These are phyloP conservation scores for Dendrobium chrysotoxum DNA, from an alignment of 106 monocot species.

Conservation along the genomic window DNA sequence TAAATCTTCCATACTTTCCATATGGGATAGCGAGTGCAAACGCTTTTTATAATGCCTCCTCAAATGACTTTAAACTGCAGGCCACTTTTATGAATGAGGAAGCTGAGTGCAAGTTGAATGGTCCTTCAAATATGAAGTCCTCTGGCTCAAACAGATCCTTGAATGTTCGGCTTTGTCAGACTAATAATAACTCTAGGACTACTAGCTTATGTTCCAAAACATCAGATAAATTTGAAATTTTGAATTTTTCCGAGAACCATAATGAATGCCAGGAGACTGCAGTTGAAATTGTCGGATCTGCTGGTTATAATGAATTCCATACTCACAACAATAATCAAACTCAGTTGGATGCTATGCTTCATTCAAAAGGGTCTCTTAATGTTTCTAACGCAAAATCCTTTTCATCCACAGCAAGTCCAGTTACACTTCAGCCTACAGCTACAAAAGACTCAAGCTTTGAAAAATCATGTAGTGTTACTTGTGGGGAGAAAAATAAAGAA, in stretches of 20 bases:
- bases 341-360: not conserved
- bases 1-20: not conserved
- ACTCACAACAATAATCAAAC: too few species aligned
- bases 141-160: not conserved
- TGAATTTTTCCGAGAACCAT: not conserved
- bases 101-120: not conserved
- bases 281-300: not conserved
- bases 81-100: not conserved
- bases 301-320: not conserved
- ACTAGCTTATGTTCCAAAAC: not conserved
- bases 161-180: not conserved
- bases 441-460: not conserved
- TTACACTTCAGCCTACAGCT: not conserved
- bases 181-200: not conserved
- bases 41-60: not conserved
- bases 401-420: not conserved
- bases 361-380: not conserved
- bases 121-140: not conserved
- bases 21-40: not conserved
- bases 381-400: not conserved
- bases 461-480: constrained; percentile 1
- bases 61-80: not conserved
- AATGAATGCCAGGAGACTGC: not conserved
- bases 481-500: not conserved
- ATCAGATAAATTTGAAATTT: not conserved